A percentile compares a stretch with the other conserved stretches of the same genome.
Conservation (phyloP, 2,329 filamentous ascomycete genomes). For the Rhynchosporium agropyri region DNA sequence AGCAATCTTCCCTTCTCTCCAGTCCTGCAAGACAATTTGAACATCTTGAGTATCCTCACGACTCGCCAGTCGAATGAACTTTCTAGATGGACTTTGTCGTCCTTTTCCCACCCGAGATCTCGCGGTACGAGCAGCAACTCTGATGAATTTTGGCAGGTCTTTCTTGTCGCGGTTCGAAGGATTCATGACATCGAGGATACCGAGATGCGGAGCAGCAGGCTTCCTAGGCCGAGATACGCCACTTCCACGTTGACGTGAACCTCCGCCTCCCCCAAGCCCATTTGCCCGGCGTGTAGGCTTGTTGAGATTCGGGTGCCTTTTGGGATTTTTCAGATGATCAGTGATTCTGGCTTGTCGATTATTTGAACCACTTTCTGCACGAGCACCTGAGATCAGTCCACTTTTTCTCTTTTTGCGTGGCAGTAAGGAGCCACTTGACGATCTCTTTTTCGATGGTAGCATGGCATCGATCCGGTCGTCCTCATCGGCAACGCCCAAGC, state of each 20-base stretch:
- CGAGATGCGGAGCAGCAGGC: conserved; percentile 50
- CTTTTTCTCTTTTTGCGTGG: conserved; percentile 32
- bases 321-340: conserved; percentile 31
- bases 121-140: conserved; percentile 62
- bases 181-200: conserved; percentile 62
- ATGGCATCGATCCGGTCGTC: conserved; percentile 43
- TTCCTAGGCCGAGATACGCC: conserved; percentile 9
- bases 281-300: conserved; percentile 5
- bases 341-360: conserved; percentile 38
- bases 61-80: conserved; percentile 62
- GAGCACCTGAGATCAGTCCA: conserved; percentile 21
- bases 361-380: conserved; percentile 8
- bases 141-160: conserved; percentile 58
- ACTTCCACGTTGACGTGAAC: not conserved
- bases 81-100: conserved; percentile 56
- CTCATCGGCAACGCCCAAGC: conserved; percentile 37
- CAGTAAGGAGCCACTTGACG: conserved; percentile 16
- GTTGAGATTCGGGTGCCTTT: not conserved
- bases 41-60: conserved; percentile 64
- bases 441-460: conserved; percentile 39
- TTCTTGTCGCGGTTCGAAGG: conserved; percentile 28
- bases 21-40: conserved; percentile 54
- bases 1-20: conserved; percentile 48
- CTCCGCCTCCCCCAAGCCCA: too few relatives aligned
- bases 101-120: conserved; percentile 52